Evolutionary conservation across 2,329 filamentous ascomycete species (phyloP), one percentile per base, ranked within the genome.

Genomic region (Paraphoma sp.): DNA sequence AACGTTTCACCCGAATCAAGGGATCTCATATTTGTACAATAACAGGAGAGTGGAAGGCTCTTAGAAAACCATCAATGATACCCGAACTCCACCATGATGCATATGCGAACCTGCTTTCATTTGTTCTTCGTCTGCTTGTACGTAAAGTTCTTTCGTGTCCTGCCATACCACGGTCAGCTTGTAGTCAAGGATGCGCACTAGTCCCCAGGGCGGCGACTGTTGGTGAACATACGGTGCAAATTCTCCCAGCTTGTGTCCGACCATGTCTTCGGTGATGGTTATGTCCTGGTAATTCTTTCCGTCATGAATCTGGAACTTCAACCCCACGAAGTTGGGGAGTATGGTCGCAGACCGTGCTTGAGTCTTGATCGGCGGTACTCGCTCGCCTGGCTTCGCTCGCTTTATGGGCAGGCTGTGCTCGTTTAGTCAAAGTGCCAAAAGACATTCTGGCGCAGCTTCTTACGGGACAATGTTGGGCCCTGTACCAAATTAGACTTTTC

Each of bases 171-270:
- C 4, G 30, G 53, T 67, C 38, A 67, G 57, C 46, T 28, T 42
- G 5, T 23, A 23, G 2, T 23, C 5, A 23, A 23, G 23, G 23
- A 23, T 23, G 23, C 23, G 23, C 23, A 23, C 23, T 17, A 42
- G 2, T 42, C 23, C 31, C 42, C 28, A 30, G 33, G 42, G 45
- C 29, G 51, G 23, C 30, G 8, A 38, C 11, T 5, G 3, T 14
- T 10, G 14, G 23, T 6, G 16, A 43, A 48, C 92, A 72, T 86
- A 97, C 93, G 87, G 82, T 60, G 92, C 88, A 76, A 97, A 97
- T 80, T 97, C 93, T 69, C 93, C 93, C 66, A 97, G 83, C 80
- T 97, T 97, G 79, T 95, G 90, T 51, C 93, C 93, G 48, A 97
- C 93, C 93, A 97, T 97, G 72, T 97, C 91, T 76, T 97, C 93